Evolutionary conservation across 139 green algal genomes (phyloP), one percentile per base, ranked within the genome.

Genomic region (Diplosphaera chodatii): DNA sequence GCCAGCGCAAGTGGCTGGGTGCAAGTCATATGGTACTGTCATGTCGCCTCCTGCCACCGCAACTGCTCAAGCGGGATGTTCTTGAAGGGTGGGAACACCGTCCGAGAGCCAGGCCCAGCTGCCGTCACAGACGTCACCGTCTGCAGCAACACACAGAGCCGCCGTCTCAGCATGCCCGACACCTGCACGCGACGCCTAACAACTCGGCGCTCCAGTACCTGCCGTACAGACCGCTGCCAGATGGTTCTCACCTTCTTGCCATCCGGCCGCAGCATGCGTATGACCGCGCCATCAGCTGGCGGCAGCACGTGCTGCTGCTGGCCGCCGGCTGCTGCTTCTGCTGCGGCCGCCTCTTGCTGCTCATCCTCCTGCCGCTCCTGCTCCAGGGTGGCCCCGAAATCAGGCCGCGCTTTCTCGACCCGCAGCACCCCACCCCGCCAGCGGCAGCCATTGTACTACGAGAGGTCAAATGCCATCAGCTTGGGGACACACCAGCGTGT

Each of bases 381-480:
- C 29, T 74, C 32, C 66, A 85, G 76, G 2, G 33, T 41, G 10
- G 41, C 30, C 18, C 30, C 28, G 66, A 73, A 82, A 20, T 73
- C 30, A 23, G 80, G 80, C 69, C 72, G 73, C 10, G 80, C 80
- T 10, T 77, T 32, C 73, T 85, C 76, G 33, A 85, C 80, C 4
- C 67, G 77, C 32, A 90, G 77, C 59, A 80, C 71, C 30, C 70
- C 56, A 1, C 85, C 84, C 16, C 76, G 68, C 81, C 81, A 90
- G 63, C 80, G 79, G 70, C 76, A 82, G 64, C 85, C 80, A 40
- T 90, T 88, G 69, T 90, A 90, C 62, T 81, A 71, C 67, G n/a
- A 3, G 31, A 48, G n/a, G n/a, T n/a, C n/a, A n/a, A n/a, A n/a
- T n/a, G n/a, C n/a, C n/a, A n/a, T n/a, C n/a, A n/a, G n/a, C n/a